Percentiles rank a stretch among this genome's conserved stretches.
Conservation (phyloP, 129 eudicot species). For the Kitagawia praeruptora region DNA sequence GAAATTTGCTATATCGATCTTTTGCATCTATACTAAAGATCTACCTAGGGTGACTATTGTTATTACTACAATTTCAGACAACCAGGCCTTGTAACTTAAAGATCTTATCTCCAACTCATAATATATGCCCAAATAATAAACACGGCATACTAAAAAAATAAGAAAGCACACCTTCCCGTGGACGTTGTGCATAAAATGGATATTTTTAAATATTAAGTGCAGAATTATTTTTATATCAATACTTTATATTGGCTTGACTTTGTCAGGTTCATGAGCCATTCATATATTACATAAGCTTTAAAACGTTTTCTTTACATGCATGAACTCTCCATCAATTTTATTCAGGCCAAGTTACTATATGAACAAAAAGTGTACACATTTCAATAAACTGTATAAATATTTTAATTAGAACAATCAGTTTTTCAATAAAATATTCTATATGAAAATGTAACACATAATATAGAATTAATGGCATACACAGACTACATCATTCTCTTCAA, state of each 20-base stretch:
- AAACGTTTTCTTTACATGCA: background rate
- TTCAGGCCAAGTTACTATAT: background rate
- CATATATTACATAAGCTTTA: background rate
- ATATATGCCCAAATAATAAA: background rate
- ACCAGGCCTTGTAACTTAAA: background rate
- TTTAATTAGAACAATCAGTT: background rate
- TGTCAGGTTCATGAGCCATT: background rate
- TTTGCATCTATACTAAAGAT: too few species aligned
- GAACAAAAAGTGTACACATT: background rate
- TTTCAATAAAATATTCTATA: background rate
- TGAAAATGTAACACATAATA: background rate
- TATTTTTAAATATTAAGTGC: background rate
- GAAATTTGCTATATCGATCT: too few species aligned
- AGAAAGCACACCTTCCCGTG: slow-evolving; percentile 63
- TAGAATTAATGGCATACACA: slow-evolving; percentile 48
- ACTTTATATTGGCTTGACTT: background rate
- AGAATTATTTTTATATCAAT: background rate
- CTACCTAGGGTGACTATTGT: too few species aligned
- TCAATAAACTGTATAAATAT: background rate
- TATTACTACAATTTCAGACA: too few species aligned
- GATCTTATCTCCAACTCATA: background rate
- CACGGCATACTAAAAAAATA: background rate
- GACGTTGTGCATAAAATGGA: slow-evolving; percentile 58
- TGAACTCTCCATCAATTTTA: background rate
- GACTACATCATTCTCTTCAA: too few species aligned